A percentile compares a stretch with the other conserved stretches of the same genome.
phyloP scores from a whole-genome alignment of 139 green algal genomes.

The Tetraselmis striata region DNA sequence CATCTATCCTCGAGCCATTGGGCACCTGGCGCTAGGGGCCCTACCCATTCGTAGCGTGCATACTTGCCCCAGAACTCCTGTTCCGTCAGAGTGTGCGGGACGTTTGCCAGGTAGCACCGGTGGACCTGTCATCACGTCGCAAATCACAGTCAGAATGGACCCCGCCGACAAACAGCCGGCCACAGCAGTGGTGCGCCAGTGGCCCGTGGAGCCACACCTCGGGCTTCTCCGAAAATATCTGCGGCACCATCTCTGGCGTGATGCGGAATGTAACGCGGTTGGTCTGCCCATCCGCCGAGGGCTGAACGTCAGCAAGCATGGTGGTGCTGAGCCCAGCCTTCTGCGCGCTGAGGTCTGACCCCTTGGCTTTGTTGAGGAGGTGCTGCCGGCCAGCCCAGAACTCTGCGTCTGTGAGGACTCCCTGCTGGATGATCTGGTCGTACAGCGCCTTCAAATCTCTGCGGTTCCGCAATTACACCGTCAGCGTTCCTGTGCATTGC shows the following conservation, averaged over 20 bases:
- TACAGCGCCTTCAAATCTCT: background rate
- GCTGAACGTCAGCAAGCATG: background rate
- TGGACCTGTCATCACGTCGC: constrained; percentile 41
- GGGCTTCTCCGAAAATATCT: background rate
- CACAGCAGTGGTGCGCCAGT: too few species aligned
- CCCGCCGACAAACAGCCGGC: too few species aligned
- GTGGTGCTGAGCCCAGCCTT: background rate
- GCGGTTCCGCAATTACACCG: too few species aligned
- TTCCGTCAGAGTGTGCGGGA: constrained; percentile 34
- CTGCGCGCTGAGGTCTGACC: background rate
- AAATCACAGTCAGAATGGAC: too few species aligned
- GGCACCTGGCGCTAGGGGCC: too few species aligned
- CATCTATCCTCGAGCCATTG: too few species aligned
- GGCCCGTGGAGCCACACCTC: too few species aligned
- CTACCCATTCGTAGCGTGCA: constrained; percentile 1
- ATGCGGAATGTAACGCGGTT: background rate
- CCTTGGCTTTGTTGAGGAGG: background rate
- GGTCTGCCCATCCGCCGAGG: background rate
- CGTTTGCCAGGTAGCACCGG: constrained; percentile 37
- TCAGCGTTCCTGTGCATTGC: too few species aligned
- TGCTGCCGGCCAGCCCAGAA: background rate
- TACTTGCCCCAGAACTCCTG: constrained; percentile 49
- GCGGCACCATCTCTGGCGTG: background rate
- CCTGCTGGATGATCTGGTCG: background rate
- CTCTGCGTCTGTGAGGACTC: background rate